Conservation (phyloP, 202 grass and related monocot genomes). For the Schoenoplectus triqueter region DNA sequence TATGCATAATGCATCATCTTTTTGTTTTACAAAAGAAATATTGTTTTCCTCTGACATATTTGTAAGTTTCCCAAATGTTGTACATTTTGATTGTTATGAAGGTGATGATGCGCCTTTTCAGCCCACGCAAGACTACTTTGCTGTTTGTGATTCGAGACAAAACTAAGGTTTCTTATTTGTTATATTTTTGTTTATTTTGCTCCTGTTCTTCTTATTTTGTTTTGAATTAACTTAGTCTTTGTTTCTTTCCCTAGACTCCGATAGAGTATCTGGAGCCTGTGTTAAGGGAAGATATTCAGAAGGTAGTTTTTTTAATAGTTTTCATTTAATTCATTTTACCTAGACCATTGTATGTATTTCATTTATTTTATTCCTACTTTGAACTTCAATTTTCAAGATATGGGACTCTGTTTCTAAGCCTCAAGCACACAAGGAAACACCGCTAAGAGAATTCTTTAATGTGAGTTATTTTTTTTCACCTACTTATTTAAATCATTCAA, state of each 20-base stretch:
- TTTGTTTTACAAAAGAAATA: constrained; percentile 19
- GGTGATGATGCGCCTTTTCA: constrained; percentile 84
- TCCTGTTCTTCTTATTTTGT: constrained; percentile 33
- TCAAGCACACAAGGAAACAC: constrained; percentile 68
- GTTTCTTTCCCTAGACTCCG: constrained; percentile 56
- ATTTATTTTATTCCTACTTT: constrained; percentile 23
- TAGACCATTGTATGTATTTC: constrained; percentile 31
- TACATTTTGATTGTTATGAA: constrained; percentile 42
- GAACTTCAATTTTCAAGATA: constrained; percentile 57
- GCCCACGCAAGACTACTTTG: constrained; percentile 67
- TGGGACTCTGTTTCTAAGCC: constrained; percentile 84
- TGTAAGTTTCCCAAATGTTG: constrained; percentile 21
- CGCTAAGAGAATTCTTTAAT: constrained; percentile 89
- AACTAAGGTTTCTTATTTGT: constrained; percentile 71
- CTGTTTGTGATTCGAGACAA: constrained; percentile 90
- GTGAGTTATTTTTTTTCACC: constrained; percentile 46
- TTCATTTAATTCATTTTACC: constrained; percentile 24
- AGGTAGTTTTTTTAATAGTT: constrained; percentile 44
- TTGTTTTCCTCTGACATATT: constrained; percentile 26
- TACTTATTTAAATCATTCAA: background rate
- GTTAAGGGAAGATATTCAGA: constrained; percentile 76
- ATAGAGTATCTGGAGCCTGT: constrained; percentile 60
- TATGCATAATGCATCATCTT: background rate
- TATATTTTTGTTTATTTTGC: constrained; percentile 22
- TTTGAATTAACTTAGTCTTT: constrained; percentile 41